phyloP scores from a whole-genome alignment of 768 basidiomycete species.

The Lactarius trivialis region DNA sequence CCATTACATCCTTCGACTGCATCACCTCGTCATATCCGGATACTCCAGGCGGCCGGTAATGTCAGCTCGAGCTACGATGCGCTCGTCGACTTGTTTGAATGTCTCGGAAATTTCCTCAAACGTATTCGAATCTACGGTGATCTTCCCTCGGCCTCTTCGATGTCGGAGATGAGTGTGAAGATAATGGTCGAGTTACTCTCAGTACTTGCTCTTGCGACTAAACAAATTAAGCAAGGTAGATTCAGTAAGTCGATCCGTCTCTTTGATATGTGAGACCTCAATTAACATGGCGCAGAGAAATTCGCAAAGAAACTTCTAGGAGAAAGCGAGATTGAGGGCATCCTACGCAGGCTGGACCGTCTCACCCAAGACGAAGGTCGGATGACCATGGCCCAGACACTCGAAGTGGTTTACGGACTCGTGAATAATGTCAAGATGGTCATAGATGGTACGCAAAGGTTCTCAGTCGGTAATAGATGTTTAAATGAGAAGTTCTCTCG shows the following conservation, averaged over 20 bases:
- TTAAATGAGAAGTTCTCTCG: not conserved
- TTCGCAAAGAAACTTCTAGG: not conserved
- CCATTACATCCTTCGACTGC: not conserved
- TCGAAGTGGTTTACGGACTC: slow-evolving; percentile 1
- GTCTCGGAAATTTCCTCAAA: not conserved
- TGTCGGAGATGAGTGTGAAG: not conserved
- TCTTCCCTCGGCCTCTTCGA: not conserved
- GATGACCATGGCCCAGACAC: not conserved
- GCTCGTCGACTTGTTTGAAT: slow-evolving; percentile 1
- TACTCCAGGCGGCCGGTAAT: not conserved
- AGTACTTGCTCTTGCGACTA: not conserved
- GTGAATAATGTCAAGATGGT: not conserved
- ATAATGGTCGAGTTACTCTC: slow-evolving; percentile 5
- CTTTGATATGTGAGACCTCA: too few relatives aligned
- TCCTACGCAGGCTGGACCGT: not conserved
- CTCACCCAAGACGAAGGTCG: slow-evolving; percentile 2
- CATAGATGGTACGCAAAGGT: not conserved
- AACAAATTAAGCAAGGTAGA: not conserved
- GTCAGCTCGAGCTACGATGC: not conserved
- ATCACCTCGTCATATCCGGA: not conserved
- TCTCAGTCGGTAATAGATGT: not conserved
- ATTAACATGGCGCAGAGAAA: not conserved
- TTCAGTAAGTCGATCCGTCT: not conserved
- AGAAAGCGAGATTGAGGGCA: not conserved
- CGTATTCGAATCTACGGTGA: not conserved